These are phyloP conservation scores for Thalassiosira sp. DNA, from an alignment of 352 stramenopile species.

Conservation along the genomic window DNA sequence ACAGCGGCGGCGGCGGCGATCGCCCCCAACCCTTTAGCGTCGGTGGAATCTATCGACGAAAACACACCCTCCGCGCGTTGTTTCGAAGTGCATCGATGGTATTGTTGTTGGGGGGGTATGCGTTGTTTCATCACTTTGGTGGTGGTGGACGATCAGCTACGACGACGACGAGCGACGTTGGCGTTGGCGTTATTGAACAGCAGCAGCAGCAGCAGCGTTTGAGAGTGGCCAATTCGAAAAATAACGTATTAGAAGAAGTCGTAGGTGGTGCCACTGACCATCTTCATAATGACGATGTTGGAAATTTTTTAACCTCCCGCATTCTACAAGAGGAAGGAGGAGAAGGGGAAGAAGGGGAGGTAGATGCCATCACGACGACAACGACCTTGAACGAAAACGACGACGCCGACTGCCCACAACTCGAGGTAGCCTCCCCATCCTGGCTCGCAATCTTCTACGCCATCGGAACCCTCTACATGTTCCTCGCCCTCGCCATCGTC, in stretches of 20 bases:
- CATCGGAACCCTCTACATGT: conserved; percentile 83
- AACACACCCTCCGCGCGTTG: conserved; percentile 43
- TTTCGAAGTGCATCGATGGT: conserved; percentile 48
- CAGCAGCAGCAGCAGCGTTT: not conserved
- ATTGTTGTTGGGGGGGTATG: conserved; percentile 34
- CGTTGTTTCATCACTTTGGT: conserved; percentile 22
- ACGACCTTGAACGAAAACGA: too few relatives aligned
- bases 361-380: not conserved
- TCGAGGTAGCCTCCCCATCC: conserved; percentile 29
- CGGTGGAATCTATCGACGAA: conserved; percentile 23
- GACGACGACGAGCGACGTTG: not conserved
- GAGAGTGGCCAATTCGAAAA: not conserved
- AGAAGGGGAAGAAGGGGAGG: too few relatives aligned
- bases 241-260: too few relatives aligned
- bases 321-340: too few relatives aligned
- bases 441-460: conserved; percentile 46
- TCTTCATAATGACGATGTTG: not conserved
- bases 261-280: not conserved
- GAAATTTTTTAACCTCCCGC: not conserved
- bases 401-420: not conserved
- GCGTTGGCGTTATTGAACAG: too few relatives aligned
- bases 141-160: not conserved
- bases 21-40: conserved; percentile 8
- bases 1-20: not conserved
- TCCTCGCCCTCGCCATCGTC: conserved; percentile 82